These are phyloP conservation scores for Atalantia buxifolia DNA, from an alignment of 345 rosid species.

Conservation along the genomic window DNA sequence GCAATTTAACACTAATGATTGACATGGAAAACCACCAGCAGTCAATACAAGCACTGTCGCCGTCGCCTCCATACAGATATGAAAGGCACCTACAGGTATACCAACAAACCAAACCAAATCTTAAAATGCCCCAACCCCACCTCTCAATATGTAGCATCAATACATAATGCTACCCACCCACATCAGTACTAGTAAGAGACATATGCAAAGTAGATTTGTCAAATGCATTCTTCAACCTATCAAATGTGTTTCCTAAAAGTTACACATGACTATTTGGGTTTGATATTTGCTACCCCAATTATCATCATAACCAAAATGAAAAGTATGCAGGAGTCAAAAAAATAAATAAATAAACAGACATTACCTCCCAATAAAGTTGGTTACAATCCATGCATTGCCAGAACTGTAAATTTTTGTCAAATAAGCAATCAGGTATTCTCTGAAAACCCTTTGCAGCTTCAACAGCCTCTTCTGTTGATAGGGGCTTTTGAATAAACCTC, in stretches of 20 bases:
- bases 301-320: neutral
- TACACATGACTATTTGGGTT: neutral
- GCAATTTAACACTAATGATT: neutral
- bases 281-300: neutral
- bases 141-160: neutral
- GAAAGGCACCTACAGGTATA: neutral
- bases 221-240: neutral
- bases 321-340: neutral
- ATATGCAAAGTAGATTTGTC: neutral
- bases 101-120: neutral
- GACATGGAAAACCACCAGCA: neutral
- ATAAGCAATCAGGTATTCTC: slow-evolving; percentile 79
- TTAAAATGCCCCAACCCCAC: neutral
- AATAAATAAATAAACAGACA: neutral
- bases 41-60: neutral
- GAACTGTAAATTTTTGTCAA: slow-evolving; percentile 78
- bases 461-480: slow-evolving; percentile 77
- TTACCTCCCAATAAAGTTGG: slow-evolving; percentile 99
- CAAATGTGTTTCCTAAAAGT: neutral
- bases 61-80: neutral
- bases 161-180: neutral
- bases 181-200: neutral
- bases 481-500: slow-evolving; percentile 77
- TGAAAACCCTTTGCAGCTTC: slow-evolving; percentile 97
- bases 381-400: slow-evolving; percentile 97